These are phyloP conservation scores for Sporisorium sorghi DNA, from an alignment of 1,284 basidiomycete genomes.

Conservation along the genomic window DNA sequence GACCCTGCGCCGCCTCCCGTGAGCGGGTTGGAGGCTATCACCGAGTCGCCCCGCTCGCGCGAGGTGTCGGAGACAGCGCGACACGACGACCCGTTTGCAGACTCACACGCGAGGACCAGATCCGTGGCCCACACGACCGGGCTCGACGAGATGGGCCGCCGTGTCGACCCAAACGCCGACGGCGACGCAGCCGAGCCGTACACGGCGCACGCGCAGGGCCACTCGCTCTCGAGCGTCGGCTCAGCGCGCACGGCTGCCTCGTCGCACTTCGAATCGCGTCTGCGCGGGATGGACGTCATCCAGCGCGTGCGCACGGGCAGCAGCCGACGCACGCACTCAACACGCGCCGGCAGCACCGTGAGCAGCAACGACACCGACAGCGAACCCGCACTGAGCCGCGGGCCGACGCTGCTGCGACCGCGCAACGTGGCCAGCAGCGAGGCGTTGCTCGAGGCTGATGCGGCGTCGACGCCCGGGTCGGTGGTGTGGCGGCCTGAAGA, in stretches of 20 bases:
- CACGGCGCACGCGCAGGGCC: constrained; percentile 26
- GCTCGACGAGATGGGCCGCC: constrained; percentile 37
- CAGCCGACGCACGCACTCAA: constrained; percentile 46
- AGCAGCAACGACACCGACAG: constrained; percentile 42
- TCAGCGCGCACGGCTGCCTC: constrained; percentile 50
- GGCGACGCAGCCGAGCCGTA: background rate
- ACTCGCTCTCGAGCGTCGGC: constrained; percentile 52
- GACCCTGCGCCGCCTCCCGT: constrained; percentile 57
- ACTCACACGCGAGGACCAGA: background rate
- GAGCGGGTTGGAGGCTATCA: constrained; percentile 37
- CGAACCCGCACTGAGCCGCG: constrained; percentile 31
- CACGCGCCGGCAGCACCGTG: constrained; percentile 27
- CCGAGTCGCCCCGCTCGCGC: constrained; percentile 50
- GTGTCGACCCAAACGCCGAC: background rate
- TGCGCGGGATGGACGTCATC: constrained; percentile 61
- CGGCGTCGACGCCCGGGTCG: constrained; percentile 27
- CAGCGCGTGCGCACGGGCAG: constrained; percentile 56
- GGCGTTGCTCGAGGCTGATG: constrained; percentile 11
- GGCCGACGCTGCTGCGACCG: constrained; percentile 35
- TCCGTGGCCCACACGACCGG: background rate
- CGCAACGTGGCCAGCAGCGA: constrained; percentile 24
- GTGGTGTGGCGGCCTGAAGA: constrained; percentile 44
- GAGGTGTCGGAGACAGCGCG: constrained; percentile 20
- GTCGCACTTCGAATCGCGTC: constrained; percentile 52
- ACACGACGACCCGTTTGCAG: constrained; percentile 27